These are phyloP conservation scores for Erysimum cheiri DNA, from an alignment of 441 rosid genomes.

Conservation along the genomic window DNA sequence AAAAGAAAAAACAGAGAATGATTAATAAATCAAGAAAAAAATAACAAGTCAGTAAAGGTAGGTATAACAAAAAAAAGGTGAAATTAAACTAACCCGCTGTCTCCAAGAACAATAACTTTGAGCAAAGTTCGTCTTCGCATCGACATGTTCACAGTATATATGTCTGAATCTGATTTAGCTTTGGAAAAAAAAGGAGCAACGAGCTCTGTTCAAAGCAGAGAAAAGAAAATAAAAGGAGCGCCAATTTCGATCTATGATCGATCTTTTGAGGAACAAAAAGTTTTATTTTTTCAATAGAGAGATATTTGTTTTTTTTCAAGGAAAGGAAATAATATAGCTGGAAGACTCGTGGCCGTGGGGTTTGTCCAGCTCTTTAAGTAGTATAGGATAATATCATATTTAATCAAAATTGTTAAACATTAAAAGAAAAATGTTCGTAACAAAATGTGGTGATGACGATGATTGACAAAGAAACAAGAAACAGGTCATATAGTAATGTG, in stretches of 20 bases:
- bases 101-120: constrained; percentile 97
- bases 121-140: constrained; percentile 82
- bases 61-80: background rate
- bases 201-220: constrained; percentile 19
- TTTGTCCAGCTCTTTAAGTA: constrained; percentile 25
- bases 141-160: constrained; percentile 55
- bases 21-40: constrained; percentile 12
- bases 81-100: constrained; percentile 72
- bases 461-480: background rate
- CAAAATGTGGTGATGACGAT: background rate
- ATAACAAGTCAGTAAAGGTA: background rate
- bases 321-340: background rate
- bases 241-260: constrained; percentile 51
- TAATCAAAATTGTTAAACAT: background rate
- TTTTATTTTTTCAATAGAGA: background rate
- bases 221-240: constrained; percentile 47
- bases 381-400: background rate
- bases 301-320: background rate
- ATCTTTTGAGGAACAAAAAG: background rate
- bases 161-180: background rate
- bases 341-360: constrained; percentile 27
- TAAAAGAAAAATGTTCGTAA: background rate
- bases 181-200: background rate
- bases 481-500: background rate
- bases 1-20: background rate